Percentiles rank a stretch among this genome's conserved stretches.
Conservation (phyloP, 768 basidiomycete genomes). For the Tylopilus plumbeoviolaceoides region DNA sequence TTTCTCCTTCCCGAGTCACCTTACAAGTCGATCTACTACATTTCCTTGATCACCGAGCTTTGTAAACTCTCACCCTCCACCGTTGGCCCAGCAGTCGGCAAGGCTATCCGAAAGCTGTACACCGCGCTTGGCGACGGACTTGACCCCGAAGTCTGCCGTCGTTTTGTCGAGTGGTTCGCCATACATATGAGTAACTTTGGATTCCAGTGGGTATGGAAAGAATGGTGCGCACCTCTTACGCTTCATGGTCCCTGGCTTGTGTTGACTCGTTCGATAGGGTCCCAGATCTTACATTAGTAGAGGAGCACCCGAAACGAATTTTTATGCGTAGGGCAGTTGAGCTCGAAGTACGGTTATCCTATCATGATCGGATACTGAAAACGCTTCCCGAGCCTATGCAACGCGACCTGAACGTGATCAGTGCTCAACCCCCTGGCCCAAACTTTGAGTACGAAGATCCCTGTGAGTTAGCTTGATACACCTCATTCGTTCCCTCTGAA, state of each 20-base stretch:
- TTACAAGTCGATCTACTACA: slow-evolving; percentile 81
- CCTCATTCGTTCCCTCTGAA: not conserved
- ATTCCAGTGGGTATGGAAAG: slow-evolving; percentile 99
- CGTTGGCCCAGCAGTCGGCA: slow-evolving; percentile 94
- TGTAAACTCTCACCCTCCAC: slow-evolving; percentile 92
- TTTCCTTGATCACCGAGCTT: slow-evolving; percentile 84
- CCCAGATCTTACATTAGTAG: slow-evolving; percentile 69
- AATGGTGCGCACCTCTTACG: slow-evolving; percentile 61
- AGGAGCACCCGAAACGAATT: slow-evolving; percentile 79
- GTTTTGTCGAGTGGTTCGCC: slow-evolving; percentile 94
- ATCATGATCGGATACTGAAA: slow-evolving; percentile 88
- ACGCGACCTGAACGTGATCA: slow-evolving; percentile 56
- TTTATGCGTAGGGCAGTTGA: slow-evolving; percentile 88
- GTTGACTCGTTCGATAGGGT: slow-evolving; percentile 50
- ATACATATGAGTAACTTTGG: slow-evolving; percentile 97
- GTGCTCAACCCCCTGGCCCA: slow-evolving; percentile 71
- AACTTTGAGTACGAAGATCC: slow-evolving; percentile 82
- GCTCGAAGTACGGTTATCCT: slow-evolving; percentile 86
- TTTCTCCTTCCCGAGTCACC: slow-evolving; percentile 75
- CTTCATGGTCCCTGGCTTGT: not conserved
- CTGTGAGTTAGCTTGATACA: slow-evolving; percentile 37
- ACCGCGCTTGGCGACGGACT: slow-evolving; percentile 74
- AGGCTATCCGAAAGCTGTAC: slow-evolving; percentile 89
- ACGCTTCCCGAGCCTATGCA: slow-evolving; percentile 85
- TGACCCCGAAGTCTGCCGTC: slow-evolving; percentile 76